A percentile compares a stretch with the other conserved stretches of the same genome.
These are phyloP conservation scores for Leccinum cinnamomeum DNA, from an alignment of 1,284 basidiomycete species.

Conservation along the genomic window DNA sequence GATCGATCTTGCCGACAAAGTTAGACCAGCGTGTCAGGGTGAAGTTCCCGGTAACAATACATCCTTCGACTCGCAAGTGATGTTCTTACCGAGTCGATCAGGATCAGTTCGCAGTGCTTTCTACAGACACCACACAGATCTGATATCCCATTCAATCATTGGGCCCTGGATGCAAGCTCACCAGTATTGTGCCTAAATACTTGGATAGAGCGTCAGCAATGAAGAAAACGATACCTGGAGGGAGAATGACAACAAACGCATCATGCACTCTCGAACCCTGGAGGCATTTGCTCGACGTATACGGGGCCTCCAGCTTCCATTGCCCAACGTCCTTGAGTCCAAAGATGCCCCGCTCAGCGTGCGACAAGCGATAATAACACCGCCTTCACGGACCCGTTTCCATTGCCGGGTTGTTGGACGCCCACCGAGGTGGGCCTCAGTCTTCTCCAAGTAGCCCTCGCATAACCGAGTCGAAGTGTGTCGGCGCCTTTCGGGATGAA, in stretches of 20 bases:
- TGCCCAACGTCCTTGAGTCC: conserved; percentile 32
- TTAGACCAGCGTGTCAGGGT: conserved; percentile 27
- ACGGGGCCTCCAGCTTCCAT: conserved; percentile 20
- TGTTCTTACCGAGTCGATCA: conserved; percentile 21
- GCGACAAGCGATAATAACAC: conserved; percentile 33
- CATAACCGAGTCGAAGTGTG: conserved; percentile 9
- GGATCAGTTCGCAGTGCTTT: conserved; percentile 35
- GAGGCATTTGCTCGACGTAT: conserved; percentile 25
- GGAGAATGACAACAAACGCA: conserved; percentile 18
- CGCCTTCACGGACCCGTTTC: neutral
- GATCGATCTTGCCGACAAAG: conserved; percentile 32
- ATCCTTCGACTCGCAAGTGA: conserved; percentile 25
- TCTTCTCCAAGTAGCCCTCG: conserved; percentile 9
- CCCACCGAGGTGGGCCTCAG: conserved; percentile 21
- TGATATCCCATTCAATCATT: too few species aligned
- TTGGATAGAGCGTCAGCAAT: conserved; percentile 11
- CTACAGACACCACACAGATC: conserved; percentile 8
- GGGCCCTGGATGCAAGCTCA: conserved; percentile 8
- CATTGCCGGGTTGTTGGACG: neutral
- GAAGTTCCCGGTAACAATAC: conserved; percentile 27
- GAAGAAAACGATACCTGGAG: neutral
- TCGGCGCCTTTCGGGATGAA: conserved; percentile 17
- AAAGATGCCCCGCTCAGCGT: conserved; percentile 30
- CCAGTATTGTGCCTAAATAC: conserved; percentile 33
- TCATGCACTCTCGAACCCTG: conserved; percentile 21